Percentiles rank a stretch among this genome's conserved stretches.
phyloP scores from a whole-genome alignment of 2,329 filamentous ascomycete genomes.

The Nothophaeocryptopus gaeumannii region DNA sequence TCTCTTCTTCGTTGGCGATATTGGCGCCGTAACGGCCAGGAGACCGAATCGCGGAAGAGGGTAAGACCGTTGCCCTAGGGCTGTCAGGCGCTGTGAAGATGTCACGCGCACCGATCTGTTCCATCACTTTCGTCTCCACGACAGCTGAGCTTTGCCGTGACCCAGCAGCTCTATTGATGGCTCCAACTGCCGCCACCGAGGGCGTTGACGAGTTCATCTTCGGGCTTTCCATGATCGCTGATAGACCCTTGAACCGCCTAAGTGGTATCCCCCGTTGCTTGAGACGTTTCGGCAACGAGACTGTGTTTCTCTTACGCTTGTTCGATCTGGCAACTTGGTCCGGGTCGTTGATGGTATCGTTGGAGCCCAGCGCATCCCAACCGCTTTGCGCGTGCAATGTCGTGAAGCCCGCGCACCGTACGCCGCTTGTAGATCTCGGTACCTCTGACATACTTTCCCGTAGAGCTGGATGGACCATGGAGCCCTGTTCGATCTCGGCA shows the following conservation, averaged over 20 bases:
- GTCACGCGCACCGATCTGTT: background rate
- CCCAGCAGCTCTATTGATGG: no score
- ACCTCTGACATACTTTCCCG: slow-evolving; percentile 22
- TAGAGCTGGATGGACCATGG: slow-evolving; percentile 9
- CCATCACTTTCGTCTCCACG: no score
- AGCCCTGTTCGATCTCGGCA: slow-evolving; percentile 27
- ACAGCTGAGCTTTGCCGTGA: no score
- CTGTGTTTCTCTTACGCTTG: slow-evolving; percentile 24
- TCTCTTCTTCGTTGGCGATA: slow-evolving; percentile 21
- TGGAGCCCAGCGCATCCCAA: slow-evolving; percentile 43
- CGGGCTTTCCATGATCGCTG: slow-evolving; percentile 41
- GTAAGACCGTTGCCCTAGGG: slow-evolving; percentile 26
- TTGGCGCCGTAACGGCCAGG: slow-evolving; percentile 25
- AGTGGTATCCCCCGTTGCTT: slow-evolving; percentile 22
- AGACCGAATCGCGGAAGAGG: slow-evolving; percentile 30
- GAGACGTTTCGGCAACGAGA: slow-evolving; percentile 26
- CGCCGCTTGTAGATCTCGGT: slow-evolving; percentile 19
- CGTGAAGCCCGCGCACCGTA: slow-evolving; percentile 18
- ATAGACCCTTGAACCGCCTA: slow-evolving; percentile 32
- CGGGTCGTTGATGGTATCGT: slow-evolving; percentile 35
- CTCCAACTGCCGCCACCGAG: no score
- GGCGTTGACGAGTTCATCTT: background rate
- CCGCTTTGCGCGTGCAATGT: slow-evolving; percentile 34
- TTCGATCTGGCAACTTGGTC: slow-evolving; percentile 6
- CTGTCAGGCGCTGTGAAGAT: slow-evolving; percentile 26